Evolutionary conservation across 495 filamentous ascomycete genomes (phyloP), one percentile per base, ranked within the genome.

Genomic region (Echria macrotheca): DNA sequence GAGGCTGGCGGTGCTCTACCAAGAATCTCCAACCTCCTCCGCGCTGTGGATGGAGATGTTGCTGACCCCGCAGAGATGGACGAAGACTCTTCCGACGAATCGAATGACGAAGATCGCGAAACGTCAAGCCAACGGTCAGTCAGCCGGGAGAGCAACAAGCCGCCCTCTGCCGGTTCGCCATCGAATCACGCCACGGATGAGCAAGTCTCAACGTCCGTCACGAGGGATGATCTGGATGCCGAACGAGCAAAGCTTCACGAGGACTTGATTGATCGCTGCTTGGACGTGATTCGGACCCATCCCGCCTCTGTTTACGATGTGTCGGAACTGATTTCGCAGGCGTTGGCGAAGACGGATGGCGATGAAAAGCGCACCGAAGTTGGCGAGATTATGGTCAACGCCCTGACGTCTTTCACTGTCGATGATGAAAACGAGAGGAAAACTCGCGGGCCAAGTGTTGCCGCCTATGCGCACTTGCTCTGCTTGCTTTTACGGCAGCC

Each of bases 391-490:
- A 75, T 99, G 42, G 81, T 91, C 2, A 83, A 88, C 52, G 95
- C 90, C 4, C 75, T 99, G 12, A 83, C 93, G 60, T 97, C 94
- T 3, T 75, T 96, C 45, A 70, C 80, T 33, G 74, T 78, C 53
- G 85, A 91, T 32, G 85, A 87, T 19, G 84, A 91, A 39, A 86
- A 86, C 2, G 87, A 86, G 10, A 86, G 91, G 60, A 94, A 91
- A 57, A 50, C 57, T 4, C 71, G 67, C 28, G 68, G 69, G 9
- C 57, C 54, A 44, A 67, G 65, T 42, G 86, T 97, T 51, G 85
- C 91, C 15, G 87, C 94, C 1, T 96, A 91, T 65, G 90, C 93
- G 9, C 91, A 99, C 66, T 79, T 99, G 29, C 73, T 99, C 9
- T 91, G 88, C 2, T 70, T 98, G 44, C 81, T 96, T 38, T 78